Evolutionary conservation across 305 asterid species (phyloP), one percentile per base, ranked within the genome.

Genomic region (Euphrasia arctica): DNA sequence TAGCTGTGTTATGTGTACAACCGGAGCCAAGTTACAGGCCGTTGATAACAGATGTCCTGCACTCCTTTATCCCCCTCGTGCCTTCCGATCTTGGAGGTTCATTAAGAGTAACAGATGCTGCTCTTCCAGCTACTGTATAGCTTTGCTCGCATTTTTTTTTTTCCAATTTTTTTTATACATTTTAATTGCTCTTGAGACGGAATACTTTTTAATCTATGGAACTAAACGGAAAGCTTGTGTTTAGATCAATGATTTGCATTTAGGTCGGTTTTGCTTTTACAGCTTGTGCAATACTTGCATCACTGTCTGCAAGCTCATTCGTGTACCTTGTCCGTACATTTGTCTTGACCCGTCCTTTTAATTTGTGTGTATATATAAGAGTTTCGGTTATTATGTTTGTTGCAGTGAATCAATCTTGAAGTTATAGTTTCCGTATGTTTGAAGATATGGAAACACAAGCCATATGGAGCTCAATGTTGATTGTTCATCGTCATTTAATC

Each of bases 1-100:
- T 86, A 60, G 91, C 91, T n/a, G 91, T 82, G 75, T 81, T 86
- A 32, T 84, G 95, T 54, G 87, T 86, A 63, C 95, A 86, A 70
- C 87, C 87, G 4, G 95, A 86, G 76, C 89, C 95, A 48, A 84
- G 95, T 72, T 87, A 86, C 62, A 77, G 95, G 58, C 95, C 95
- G 5, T 67, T 86, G 74, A 84, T 86, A 60, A 84, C 89, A 0
- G 95, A 84, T 56, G 91, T 86, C 43, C 74, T 86, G 65, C 91
- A 86, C 72, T 86, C 95, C 43, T 83, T 82, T 71, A 83, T 86
- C 57, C 95, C 95, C 12, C 95, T 86, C 5, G 89, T 84, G 69
- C 91, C 95, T 22, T 74, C 64, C 7, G 89, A 82, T 58, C 85
- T 80, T 9, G 89, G 95, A 64, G 95, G 95, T 49, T 78, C 95